These are phyloP conservation scores for Onygenales sp. DNA, from an alignment of 2,329 filamentous ascomycete genomes.

Conservation along the genomic window DNA sequence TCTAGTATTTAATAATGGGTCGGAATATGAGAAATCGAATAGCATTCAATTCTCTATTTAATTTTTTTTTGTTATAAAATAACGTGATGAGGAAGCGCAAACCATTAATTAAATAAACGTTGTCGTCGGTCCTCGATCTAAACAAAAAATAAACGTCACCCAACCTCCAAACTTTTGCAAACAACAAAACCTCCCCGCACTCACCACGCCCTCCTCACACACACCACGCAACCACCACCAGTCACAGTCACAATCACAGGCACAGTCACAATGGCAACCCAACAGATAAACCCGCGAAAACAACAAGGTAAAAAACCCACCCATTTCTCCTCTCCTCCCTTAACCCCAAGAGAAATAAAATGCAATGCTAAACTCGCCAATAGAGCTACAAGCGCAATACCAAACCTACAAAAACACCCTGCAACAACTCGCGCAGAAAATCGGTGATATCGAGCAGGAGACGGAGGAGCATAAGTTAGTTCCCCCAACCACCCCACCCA, in stretches of 20 bases:
- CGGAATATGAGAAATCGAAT: no score
- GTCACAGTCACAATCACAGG: not conserved
- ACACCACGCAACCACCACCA: not conserved
- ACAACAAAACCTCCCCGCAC: not conserved
- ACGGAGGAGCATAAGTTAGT: slow-evolving; percentile 94
- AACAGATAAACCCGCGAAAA: slow-evolving; percentile 32
- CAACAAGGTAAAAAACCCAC: slow-evolving; percentile 29
- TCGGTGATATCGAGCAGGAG: slow-evolving; percentile 95
- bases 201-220: not conserved
- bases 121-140: no score
- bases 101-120: no score
- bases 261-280: slow-evolving; percentile 25
- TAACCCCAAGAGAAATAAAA: no score
- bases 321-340: no score
- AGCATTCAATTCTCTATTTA: no score
- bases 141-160: no score
- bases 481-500: not conserved
- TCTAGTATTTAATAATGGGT: no score
- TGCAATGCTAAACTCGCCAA: not conserved
- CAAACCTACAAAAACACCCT: slow-evolving; percentile 57
- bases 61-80: no score
- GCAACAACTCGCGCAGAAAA: slow-evolving; percentile 89
- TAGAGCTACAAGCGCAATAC: slow-evolving; percentile 43
- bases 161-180: no score
- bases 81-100: no score